phyloP scores from a whole-genome alignment of 352 stramenopile genomes.

The Phytophthora pseudosyringae region DNA sequence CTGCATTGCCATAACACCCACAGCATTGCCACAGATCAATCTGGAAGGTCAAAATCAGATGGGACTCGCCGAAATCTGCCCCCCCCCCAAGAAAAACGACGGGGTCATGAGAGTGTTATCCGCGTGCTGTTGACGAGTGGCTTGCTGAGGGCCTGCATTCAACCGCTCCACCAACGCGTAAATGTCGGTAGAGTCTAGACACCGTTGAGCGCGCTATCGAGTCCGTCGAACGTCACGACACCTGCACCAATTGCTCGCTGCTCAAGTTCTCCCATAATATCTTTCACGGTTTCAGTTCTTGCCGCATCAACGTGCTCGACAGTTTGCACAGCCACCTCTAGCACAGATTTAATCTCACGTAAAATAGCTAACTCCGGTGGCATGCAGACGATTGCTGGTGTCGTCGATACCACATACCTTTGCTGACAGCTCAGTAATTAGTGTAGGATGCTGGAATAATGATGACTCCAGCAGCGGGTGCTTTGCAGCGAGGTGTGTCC shows the following conservation, averaged over 20 bases:
- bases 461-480: constrained; percentile 10
- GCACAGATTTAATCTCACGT: constrained; percentile 15
- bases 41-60: constrained; percentile 2
- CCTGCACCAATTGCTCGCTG: constrained; percentile 20
- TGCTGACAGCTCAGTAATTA: not conserved
- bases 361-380: constrained; percentile 21
- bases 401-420: constrained; percentile 6
- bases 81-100: constrained; percentile 5
- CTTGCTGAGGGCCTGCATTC: not conserved
- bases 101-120: not conserved
- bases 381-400: constrained; percentile 1
- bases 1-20: constrained; percentile 18
- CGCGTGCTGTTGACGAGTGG: not conserved
- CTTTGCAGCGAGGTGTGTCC: not conserved
- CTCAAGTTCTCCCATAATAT: constrained; percentile 18
- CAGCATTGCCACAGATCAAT: constrained; percentile 7
- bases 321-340: not conserved
- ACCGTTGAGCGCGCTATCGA: constrained; percentile 4
- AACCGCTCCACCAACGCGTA: not conserved
- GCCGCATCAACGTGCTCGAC: constrained; percentile 10
- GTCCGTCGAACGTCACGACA: constrained; percentile 16
- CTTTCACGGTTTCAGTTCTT: constrained; percentile 1
- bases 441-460: constrained; percentile 15
- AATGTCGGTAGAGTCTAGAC: not conserved
- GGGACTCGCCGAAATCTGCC: constrained; percentile 14